These are phyloP conservation scores for Penicillium robsamsonii DNA, from an alignment of 495 filamentous ascomycete species.

Conservation along the genomic window DNA sequence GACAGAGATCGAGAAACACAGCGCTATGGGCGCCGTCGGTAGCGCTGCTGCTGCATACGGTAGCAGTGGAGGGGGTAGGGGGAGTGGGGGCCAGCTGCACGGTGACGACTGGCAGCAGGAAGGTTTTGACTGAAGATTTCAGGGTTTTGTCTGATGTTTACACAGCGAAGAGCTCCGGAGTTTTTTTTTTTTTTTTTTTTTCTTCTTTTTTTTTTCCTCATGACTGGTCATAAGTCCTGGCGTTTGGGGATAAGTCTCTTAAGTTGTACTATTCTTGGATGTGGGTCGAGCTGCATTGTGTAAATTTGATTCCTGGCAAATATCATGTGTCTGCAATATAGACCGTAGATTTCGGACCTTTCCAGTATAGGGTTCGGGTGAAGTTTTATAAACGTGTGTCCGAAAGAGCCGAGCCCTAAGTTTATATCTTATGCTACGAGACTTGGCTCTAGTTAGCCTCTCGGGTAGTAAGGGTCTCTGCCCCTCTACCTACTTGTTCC, in stretches of 20 bases:
- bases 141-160: conserved; percentile 11
- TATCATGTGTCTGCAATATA: conserved; percentile 2
- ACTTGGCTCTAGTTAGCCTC: not conserved
- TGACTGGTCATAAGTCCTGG: conserved; percentile 18
- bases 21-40: conserved; percentile 46
- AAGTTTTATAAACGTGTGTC: not conserved
- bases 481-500: too few species aligned
- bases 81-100: conserved; percentile 41
- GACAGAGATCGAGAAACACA: conserved; percentile 55
- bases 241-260: conserved; percentile 17
- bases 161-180: conserved; percentile 24
- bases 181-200: conserved; percentile 12
- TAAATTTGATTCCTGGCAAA: conserved; percentile 8
- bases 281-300: conserved; percentile 8
- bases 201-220: conserved; percentile 9
- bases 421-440: not conserved
- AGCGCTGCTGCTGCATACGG: conserved; percentile 44
- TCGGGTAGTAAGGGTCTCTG: not conserved
- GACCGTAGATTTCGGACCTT: not conserved
- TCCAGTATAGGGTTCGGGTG: not conserved
- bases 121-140: conserved; percentile 44
- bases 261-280: conserved; percentile 10
- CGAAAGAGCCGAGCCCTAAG: not conserved
- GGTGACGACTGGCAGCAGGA: conserved; percentile 63
- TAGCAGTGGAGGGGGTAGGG: conserved; percentile 31